Evolutionary conservation across 2,329 filamentous ascomycete genomes (phyloP), one percentile per base, ranked within the genome.

Genomic region (Talaromyces albobiverticillius): DNA sequence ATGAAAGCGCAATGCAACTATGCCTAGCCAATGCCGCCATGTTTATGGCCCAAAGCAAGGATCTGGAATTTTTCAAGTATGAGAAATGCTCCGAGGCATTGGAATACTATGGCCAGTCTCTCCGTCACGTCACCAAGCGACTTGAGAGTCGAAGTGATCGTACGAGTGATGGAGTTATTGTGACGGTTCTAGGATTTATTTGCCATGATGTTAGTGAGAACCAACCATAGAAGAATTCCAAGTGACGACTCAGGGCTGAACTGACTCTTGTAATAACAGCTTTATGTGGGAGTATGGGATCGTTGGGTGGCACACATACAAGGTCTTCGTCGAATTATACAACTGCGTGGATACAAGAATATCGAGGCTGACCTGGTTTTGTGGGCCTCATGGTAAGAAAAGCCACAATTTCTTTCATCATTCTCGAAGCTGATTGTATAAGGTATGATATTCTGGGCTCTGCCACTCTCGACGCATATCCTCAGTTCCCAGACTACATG

Each of bases 21-120:
- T 59, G 59, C 22, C 46, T 64, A 50, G 63, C 63, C 46, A 65
- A 65, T 46, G 63, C 63, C 5, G 55, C 63, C 23, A 60, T 65
- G 57, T 65, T 64, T 51, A 55, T 63, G 14, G 58, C 64, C 36
- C 59, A 63, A 43, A 55, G 48, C 10, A 55, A 50, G 8, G 43
- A 58, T 25, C 54, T 54, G n/a, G 48, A 51, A 18, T 54, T 45
- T 3, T 60, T 59, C 29, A 56, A 57, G 23, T 62, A 64, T 18
- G 59, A 62, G 32, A 57, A 51, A 13, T 63, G 59, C 49, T 45
- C 53, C 2, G 63, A 64, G 43, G 57, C 59, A 11, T 51, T 63
- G 29, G 50, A 48, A 8, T 65, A 64, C 43, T 61, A 61, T 22
- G 61, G 61, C 16, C 34, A 54, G 7, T 61, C 60, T 52, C 54